Evolutionary conservation across 2,329 filamentous ascomycete species (phyloP).

Genomic region (Pestalotiopsis sp.): DNA sequence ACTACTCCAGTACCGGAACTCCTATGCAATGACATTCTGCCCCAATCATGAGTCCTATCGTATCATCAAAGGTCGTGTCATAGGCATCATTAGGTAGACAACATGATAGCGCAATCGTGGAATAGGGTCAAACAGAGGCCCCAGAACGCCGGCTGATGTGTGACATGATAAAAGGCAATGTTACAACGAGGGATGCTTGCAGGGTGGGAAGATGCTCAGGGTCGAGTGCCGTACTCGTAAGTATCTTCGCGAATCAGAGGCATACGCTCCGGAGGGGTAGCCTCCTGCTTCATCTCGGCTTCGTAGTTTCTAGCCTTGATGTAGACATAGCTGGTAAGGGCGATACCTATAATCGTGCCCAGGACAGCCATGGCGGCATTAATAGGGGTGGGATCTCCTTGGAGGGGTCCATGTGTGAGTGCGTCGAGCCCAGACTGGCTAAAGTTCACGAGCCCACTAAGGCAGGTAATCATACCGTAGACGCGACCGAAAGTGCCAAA

Average conservation of each 20-base stretch:
- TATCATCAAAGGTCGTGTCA: background rate
- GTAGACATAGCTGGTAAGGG: constrained; percentile 28
- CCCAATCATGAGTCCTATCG: background rate
- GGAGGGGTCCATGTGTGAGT: constrained; percentile 62
- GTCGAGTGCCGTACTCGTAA: constrained; percentile 6
- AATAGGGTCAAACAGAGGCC: background rate
- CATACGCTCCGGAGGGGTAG: constrained; percentile 5
- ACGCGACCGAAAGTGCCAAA: constrained; percentile 80
- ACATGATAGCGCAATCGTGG: background rate
- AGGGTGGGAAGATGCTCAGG: background rate
- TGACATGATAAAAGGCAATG: background rate
- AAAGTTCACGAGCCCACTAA: constrained; percentile 72
- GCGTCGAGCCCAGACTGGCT: constrained; percentile 69
- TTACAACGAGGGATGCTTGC: background rate
- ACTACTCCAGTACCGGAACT: background rate
- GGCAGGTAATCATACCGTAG: constrained; percentile 73
- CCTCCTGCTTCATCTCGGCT: constrained; percentile 1
- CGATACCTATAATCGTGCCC: constrained; percentile 55
- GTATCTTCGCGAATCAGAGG: constrained; percentile 11
- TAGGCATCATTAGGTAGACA: background rate
- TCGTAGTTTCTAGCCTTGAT: constrained; percentile 22
- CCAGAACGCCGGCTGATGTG: background rate
- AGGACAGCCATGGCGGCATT: constrained; percentile 57
- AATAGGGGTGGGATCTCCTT: constrained; percentile 62
- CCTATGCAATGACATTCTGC: background rate